Evolutionary conservation across 192 early-diverging fungal species (phyloP).

Genomic region (Helicostylum pulchrum): DNA sequence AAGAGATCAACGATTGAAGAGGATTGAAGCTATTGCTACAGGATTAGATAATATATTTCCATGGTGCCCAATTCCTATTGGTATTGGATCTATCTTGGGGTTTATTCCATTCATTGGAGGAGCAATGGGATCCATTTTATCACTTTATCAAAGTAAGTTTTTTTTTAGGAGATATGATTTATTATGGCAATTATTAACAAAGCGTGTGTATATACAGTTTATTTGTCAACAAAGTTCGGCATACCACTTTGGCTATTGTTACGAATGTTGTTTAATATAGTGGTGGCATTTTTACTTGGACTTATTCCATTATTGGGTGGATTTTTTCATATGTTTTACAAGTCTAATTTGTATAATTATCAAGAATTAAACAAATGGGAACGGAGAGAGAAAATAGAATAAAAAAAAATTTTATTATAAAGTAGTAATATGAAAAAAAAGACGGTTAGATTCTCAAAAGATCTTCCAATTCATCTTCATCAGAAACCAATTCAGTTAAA

Average conservation of each 20-base stretch:
- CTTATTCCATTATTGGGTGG: slow-evolving; percentile 22
- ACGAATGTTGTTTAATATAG: slow-evolving; percentile 21
- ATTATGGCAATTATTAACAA: not conserved
- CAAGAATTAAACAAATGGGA: slow-evolving; percentile 24
- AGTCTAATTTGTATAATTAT: slow-evolving; percentile 29
- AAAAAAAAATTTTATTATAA: too few relatives aligned
- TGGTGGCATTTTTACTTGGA: slow-evolving; percentile 15
- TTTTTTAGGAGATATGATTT: not conserved
- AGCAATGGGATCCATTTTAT: slow-evolving; percentile 5
- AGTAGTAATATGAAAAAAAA: too few relatives aligned
- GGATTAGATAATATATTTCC: slow-evolving; percentile 26
- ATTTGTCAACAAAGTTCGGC: slow-evolving; percentile 20
- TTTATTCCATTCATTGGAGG: slow-evolving; percentile 32
- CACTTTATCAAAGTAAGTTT: slow-evolving; percentile 4
- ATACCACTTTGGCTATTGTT: slow-evolving; percentile 28
- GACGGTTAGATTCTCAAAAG: slow-evolving; percentile 9
- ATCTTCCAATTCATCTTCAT: slow-evolving; percentile 28
- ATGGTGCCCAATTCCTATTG: slow-evolving; percentile 24
- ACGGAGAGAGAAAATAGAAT: too few relatives aligned
- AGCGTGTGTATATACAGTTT: slow-evolving; percentile 5
- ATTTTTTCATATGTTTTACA: slow-evolving; percentile 26
- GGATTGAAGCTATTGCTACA: slow-evolving; percentile 5
- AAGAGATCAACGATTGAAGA: slow-evolving; percentile 4
- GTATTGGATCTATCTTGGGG: slow-evolving; percentile 22
- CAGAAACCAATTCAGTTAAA: slow-evolving; percentile 18